These are phyloP conservation scores for Neurospora sublineolata DNA, from an alignment of 495 filamentous ascomycete genomes.

Conservation along the genomic window DNA sequence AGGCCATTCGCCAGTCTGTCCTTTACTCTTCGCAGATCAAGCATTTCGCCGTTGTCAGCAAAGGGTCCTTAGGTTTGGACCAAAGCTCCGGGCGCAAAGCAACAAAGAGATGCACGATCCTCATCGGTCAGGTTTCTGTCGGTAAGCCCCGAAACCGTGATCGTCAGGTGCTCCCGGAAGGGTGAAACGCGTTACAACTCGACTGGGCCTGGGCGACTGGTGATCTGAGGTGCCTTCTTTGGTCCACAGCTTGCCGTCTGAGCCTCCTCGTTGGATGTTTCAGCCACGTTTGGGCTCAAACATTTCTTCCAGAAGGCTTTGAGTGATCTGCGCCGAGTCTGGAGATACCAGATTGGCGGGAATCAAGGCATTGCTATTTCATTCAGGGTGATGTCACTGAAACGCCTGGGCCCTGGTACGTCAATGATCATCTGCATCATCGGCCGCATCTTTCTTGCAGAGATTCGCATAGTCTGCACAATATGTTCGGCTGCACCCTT, in stretches of 20 bases:
- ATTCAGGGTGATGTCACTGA: constrained; percentile 12
- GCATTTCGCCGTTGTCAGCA: background rate
- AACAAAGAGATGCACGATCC: background rate
- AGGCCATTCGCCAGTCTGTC: background rate
- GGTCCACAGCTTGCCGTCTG: background rate
- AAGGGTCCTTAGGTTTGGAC: background rate
- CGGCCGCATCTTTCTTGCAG: background rate
- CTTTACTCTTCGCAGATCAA: background rate
- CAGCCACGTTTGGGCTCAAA: background rate
- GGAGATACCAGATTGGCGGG: background rate
- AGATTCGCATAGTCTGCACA: constrained; percentile 3
- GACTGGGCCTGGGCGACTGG: background rate
- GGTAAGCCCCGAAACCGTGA: background rate
- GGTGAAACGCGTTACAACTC: background rate
- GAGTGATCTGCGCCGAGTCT: background rate
- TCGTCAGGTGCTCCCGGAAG: background rate
- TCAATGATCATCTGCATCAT: constrained; percentile 8
- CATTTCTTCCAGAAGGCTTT: background rate
- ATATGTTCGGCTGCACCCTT: constrained; percentile 16
- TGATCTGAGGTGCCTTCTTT: background rate
- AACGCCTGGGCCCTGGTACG: constrained; percentile 6
- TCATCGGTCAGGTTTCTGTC: background rate
- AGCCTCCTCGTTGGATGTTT: background rate
- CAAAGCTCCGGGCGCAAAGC: background rate
- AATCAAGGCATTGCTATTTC: background rate